These are phyloP conservation scores for Leptosphaerulina australis DNA, from an alignment of 2,329 filamentous ascomycete species.

Conservation along the genomic window DNA sequence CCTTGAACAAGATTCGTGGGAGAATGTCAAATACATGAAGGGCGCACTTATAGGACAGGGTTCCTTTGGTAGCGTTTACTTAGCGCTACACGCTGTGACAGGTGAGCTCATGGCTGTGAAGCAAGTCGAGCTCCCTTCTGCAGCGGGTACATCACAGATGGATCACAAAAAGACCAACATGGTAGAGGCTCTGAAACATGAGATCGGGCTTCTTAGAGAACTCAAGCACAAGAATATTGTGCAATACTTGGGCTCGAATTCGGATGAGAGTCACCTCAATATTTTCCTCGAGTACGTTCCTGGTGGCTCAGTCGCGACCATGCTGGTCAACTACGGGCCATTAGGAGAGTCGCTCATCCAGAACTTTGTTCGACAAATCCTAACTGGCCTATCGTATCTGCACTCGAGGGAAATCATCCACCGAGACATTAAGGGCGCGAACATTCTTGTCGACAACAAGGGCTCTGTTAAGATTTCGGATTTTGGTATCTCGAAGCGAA, in stretches of 20 bases:
- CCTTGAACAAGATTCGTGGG: constrained; percentile 90
- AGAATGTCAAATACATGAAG: constrained; percentile 99
- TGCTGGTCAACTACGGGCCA: constrained; percentile 98
- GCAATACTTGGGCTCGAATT: constrained; percentile 94
- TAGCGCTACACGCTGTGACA: constrained; percentile 93
- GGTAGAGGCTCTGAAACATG: constrained; percentile 95
- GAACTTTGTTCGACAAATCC: constrained; percentile 95
- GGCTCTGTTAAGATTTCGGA: constrained; percentile 99
- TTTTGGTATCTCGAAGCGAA: constrained; percentile 97
- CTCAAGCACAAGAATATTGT: constrained; percentile 97
- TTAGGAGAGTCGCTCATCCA: constrained; percentile 91
- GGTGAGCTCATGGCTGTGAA: constrained; percentile 98
- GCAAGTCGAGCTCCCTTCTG: constrained; percentile 90
- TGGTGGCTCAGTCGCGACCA: constrained; percentile 94
- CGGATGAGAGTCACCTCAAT: constrained; percentile 88
- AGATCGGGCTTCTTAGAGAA: constrained; percentile 91
- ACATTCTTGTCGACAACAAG: constrained; percentile 98
- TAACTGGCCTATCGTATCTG: constrained; percentile 89
- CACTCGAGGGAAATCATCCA: constrained; percentile 97
- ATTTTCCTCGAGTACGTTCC: constrained; percentile 99
- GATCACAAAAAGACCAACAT: constrained; percentile 96
- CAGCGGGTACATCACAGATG: constrained; percentile 71
- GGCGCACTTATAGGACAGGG: constrained; percentile 95
- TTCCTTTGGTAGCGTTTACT: constrained; percentile 93
- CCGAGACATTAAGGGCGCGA: constrained; percentile 98